Conservation (phyloP, 345 rosid species). For the Pugionium dolabratum region DNA sequence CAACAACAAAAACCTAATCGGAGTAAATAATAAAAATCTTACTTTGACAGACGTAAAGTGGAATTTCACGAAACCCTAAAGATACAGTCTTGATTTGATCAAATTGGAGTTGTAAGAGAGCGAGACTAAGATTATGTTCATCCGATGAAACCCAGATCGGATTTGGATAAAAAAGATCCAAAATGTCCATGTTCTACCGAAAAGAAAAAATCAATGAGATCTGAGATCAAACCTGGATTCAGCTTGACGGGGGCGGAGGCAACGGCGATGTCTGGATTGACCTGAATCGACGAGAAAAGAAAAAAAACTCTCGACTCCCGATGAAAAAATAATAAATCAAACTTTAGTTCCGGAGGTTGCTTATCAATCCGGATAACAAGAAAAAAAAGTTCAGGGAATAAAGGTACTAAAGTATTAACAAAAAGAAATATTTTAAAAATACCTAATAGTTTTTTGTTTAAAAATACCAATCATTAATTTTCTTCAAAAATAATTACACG, state of each 20-base stretch:
- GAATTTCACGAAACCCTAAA: background rate
- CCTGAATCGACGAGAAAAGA: background rate
- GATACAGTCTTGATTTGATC: background rate
- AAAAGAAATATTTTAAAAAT: too few relatives aligned
- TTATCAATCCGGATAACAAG: background rate
- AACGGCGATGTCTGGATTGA: slow-evolving; percentile 10
- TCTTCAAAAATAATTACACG: too few relatives aligned
- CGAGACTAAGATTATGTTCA: background rate
- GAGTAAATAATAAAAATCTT: too few relatives aligned
- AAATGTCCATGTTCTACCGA: background rate
- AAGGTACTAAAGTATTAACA: too few relatives aligned
- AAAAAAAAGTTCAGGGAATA: background rate
- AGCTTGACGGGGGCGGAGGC: background rate
- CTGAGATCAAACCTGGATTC: slow-evolving; percentile 18
- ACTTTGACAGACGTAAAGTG: too few relatives aligned
- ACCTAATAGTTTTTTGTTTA: too few relatives aligned
- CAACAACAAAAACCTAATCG: background rate
- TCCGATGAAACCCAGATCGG: background rate
- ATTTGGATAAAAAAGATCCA: slow-evolving; percentile 5
- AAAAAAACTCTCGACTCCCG: too few relatives aligned
- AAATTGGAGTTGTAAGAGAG: background rate
- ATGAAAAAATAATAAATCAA: background rate
- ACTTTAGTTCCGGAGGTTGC: background rate
- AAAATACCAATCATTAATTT: too few relatives aligned
- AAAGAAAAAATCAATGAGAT: background rate